Evolutionary conservation across 2,329 filamentous ascomycete species (phyloP), one percentile per base, ranked within the genome.

Genomic region (Diplodia intermedia): DNA sequence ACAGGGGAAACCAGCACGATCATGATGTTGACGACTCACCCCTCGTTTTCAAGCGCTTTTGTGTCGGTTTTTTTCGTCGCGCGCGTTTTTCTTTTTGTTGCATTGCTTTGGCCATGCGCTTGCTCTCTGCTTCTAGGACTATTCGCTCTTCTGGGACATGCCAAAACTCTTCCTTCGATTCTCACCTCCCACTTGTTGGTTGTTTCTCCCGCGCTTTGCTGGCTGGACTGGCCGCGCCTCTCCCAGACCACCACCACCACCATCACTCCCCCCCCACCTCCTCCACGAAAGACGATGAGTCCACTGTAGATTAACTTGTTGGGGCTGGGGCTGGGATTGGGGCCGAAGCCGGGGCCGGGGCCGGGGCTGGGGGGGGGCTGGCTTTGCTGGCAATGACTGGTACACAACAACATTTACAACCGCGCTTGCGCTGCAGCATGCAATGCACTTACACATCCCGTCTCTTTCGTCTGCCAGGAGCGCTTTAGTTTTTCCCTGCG

Each of bases 371-470:
- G 20, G 52, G 29, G 49, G 1, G 33, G 54, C 54, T 56, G 31
- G 18, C 8, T 20, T 55, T 4, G 33, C 29, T 57, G 54, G 33
- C 54, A 57, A 12, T 6, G 54, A 47, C 43, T 47, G 43, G 43
- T 47, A 47, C 43, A 20, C 43, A 20, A 47, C 20, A 20, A 47
- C 20, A 47, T 47, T 47, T n/a, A n/a, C 20, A 8, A n/a, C 15
- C 33, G 54, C 54, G 33, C 54, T 40, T 57, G 54, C 54, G 54
- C 31, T 47, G 43, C 43, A 47, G 20, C 12, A 23, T 57, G 54
- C 54, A 57, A 57, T 57, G 54, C 54, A 57, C 54, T 57, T 57
- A 57, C 54, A 38, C 54, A 57, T 57, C 54, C 33, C 7, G 8
- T 12, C 9, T 6, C 43, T n/a, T 18, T 47, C 43, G 23, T 26